Conservation (phyloP, 306 rosid genomes). For the Cercis canadensis region DNA sequence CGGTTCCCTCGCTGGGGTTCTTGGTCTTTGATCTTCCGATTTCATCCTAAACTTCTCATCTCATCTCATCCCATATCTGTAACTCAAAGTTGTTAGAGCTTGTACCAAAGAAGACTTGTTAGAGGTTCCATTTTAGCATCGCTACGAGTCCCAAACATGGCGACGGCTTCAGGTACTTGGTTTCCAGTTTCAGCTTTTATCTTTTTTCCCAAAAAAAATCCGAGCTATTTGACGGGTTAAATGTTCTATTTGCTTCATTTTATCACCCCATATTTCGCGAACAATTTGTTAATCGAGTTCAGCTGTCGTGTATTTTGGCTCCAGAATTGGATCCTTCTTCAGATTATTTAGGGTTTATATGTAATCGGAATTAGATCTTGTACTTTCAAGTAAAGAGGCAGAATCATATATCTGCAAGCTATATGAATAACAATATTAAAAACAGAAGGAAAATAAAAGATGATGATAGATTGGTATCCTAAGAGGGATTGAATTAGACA, state of each 20-base stretch:
- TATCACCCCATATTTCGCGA: not conserved
- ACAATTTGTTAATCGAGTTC: not conserved
- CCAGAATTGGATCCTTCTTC: not conserved
- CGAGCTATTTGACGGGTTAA: not conserved
- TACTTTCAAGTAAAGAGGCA: too few relatives aligned
- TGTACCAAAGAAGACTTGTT: not conserved
- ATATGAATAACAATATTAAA: too few relatives aligned
- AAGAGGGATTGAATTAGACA: too few relatives aligned
- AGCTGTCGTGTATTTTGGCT: not conserved
- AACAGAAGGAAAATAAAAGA: too few relatives aligned
- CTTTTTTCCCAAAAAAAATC: too few relatives aligned
- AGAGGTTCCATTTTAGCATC: not conserved
- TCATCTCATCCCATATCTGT: not conserved
- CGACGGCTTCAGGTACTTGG: constrained; percentile 12
- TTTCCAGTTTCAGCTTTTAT: not conserved
- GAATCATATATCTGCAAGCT: too few relatives aligned
- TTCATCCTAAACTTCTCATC: not conserved
- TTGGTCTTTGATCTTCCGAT: too few relatives aligned
- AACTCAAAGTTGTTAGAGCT: too few relatives aligned
- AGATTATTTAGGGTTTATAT: not conserved
- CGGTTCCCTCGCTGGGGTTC: too few relatives aligned
- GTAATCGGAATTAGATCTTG: not conserved
- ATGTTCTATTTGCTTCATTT: not conserved
- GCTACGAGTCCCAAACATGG: not conserved
- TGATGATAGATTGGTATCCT: too few relatives aligned